Base-by-base conservation (phyloP, 73 alveolate species). In the Tetrahymena elliotti region DNA sequence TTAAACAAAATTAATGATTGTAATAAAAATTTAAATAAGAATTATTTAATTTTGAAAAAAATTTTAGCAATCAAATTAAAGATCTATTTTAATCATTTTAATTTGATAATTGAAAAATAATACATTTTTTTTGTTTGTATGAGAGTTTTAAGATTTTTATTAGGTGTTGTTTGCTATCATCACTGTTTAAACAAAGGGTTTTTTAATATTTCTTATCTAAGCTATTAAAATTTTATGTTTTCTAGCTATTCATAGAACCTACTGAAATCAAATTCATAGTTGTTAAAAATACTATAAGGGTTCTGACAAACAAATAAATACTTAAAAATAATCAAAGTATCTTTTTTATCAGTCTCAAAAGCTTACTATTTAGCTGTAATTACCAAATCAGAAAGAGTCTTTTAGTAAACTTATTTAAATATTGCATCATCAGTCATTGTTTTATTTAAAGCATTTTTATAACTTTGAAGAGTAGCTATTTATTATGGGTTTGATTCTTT, bases 191-290 rank as follows among this genome's bases (percentile, higher is more conserved):
- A 68, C 13, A 6, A 27, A 6, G 88, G 88, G 10, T 68, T 68
- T 68, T n/a, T 2, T 6, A 68, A 16, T n/a, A 68, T 31, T 68
- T 68, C 88, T 31, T 68, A 8, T 8, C 82, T 24, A 3, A 84
- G 93, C 37, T 84, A 11, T 20, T 84, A 20, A 54, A 37, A 0
- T 35, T 84, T 84, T 18, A 84, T 84, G 8, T 94, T 84, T 47
- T 88, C 93, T 24, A 92, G 18, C 52, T 94, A 38, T 6, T 94
- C 96, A 47, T 94, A 94, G 94, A 94, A 94, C 35, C 12, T 88
- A 53, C 96, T 47, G 53, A 94, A 94, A 9, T 94, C 96, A 94
- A 84, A 94, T 40, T 84, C 93, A 6, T 35, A 40, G 47, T 84
- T 54, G 5, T 20, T 47, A 37, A 94, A 94, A 34, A 94, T 35